A percentile compares a stretch with the other conserved stretches of the same genome.
Evolutionary conservation across 768 basidiomycete species (phyloP).

Genomic region (Tulasnella sp.): DNA sequence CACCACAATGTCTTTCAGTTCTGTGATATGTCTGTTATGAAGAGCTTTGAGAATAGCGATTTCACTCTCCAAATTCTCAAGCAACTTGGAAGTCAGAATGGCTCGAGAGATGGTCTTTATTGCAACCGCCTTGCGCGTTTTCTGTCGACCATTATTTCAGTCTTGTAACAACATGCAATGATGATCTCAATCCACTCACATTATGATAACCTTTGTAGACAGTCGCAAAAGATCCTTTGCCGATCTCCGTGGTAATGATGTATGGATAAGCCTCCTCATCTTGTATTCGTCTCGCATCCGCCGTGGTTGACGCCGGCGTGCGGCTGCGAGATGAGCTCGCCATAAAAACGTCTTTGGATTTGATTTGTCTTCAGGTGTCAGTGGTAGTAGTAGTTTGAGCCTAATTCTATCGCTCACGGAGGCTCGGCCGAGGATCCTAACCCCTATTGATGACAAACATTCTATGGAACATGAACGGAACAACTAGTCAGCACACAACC

Average conservation of each 20-base stretch:
- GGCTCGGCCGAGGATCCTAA: too few relatives aligned
- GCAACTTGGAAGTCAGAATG: slow-evolving; percentile 78
- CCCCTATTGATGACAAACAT: too few relatives aligned
- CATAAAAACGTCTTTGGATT: background rate
- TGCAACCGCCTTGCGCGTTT: slow-evolving; percentile 66
- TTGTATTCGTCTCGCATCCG: slow-evolving; percentile 26
- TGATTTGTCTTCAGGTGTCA: background rate
- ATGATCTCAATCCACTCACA: slow-evolving; percentile 34
- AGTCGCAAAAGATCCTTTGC: slow-evolving; percentile 89
- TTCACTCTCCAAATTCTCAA: slow-evolving; percentile 97
- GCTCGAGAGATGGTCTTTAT: slow-evolving; percentile 88
- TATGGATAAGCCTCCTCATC: slow-evolving; percentile 68
- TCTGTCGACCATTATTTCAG: slow-evolving; percentile 32
- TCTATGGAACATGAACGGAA: too few relatives aligned
- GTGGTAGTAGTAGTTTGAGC: too few relatives aligned
- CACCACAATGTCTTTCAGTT: slow-evolving; percentile 85
- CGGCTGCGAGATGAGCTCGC: background rate
- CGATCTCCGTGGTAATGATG: slow-evolving; percentile 60
- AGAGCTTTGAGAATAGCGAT: slow-evolving; percentile 92
- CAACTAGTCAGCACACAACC: too few relatives aligned
- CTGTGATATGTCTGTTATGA: slow-evolving; percentile 86
- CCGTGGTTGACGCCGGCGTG: background rate
- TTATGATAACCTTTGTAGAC: slow-evolving; percentile 91
- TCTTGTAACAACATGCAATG: background rate
- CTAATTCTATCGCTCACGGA: too few relatives aligned